Evolutionary conservation across 331 rosid genomes (phyloP), one percentile per base, ranked within the genome.

Genomic region (Quercus tomentella): DNA sequence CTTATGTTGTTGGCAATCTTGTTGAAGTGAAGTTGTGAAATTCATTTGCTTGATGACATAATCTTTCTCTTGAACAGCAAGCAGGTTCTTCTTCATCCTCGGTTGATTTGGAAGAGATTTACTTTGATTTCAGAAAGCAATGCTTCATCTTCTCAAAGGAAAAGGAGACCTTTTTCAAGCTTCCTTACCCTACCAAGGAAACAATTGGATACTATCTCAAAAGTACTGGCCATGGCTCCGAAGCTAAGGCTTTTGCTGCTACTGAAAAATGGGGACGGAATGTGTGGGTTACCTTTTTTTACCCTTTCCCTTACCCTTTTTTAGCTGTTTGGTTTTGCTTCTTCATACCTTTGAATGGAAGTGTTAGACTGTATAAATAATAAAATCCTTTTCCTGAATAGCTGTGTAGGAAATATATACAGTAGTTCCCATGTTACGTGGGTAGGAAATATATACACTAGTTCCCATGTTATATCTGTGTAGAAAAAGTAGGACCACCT

Each of bases 241-340:
- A 96, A 76, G 88, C 98, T 61, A 96, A 96, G 87, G 86, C 92
- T 77, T 82, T 77, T 73, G 82, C 92, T 79, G 97, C 99, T 63
- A 84, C 87, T 62, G 97, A 93, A 82, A 96, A 90, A 87, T 96
- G 99, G 98, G 99, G 97, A 57, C 93, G 97, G 81, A 96, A 93
- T 77, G 89, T 87, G 99, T 96, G 84, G 78, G 96, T 93, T 87
- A 72, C 83, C 66, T 76, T 79, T 62, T 57, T 65, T 82, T 57
- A 66, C 45, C 72, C 70, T 77, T 76, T 56, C 58, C 21, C 56
- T 71, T 70, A 56, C 71, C 30, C 31, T 70, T 76, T 31, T 62
- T 5, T 49, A 22, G 37, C 26, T 77, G 74, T 54, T 61, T 77
- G 70, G 49, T 55, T 10, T 70, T 70, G 33, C 21, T 49, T 17